Evolutionary conservation across 768 basidiomycete genomes (phyloP).

Genomic region (Suillus subluteus): DNA sequence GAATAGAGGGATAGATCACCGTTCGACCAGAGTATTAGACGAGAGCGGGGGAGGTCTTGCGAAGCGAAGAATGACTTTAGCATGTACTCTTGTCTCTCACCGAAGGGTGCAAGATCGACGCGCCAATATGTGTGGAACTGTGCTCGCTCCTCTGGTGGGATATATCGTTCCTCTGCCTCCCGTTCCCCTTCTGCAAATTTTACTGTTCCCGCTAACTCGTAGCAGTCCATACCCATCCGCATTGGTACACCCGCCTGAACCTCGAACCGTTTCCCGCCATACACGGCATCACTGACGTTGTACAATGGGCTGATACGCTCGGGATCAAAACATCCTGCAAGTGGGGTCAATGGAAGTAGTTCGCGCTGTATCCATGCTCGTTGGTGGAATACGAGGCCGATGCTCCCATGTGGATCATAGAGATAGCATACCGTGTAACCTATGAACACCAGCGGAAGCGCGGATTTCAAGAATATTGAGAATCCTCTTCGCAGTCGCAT

Average conservation of each 20-base stretch:
- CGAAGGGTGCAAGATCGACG: conserved; percentile 79
- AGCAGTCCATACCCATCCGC: conserved; percentile 86
- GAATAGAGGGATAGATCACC: conserved; percentile 63
- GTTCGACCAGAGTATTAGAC: conserved; percentile 93
- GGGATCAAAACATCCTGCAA: conserved; percentile 77
- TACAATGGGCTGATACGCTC: conserved; percentile 63
- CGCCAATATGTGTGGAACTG: conserved; percentile 96
- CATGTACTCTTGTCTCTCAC: conserved; percentile 83
- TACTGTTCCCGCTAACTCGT: conserved; percentile 87
- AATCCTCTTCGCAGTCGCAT: conserved; percentile 38
- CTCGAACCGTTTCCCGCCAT: conserved; percentile 66
- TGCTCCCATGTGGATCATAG: conserved; percentile 71
- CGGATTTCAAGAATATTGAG: conserved; percentile 44
- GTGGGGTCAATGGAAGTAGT: conserved; percentile 61
- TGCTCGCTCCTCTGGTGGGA: conserved; percentile 48
- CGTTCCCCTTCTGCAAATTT: conserved; percentile 29
- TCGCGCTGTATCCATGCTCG: conserved; percentile 75
- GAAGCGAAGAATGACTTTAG: conserved; percentile 94
- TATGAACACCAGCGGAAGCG: conserved; percentile 37
- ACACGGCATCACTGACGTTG: conserved; percentile 64
- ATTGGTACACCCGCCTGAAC: conserved; percentile 83
- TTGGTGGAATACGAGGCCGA: conserved; percentile 82
- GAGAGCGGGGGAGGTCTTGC: conserved; percentile 66
- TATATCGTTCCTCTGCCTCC: conserved; percentile 17
- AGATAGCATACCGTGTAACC: conserved; percentile 47